Conservation (phyloP, 306 rosid species). For the Begonia masoniana region DNA sequence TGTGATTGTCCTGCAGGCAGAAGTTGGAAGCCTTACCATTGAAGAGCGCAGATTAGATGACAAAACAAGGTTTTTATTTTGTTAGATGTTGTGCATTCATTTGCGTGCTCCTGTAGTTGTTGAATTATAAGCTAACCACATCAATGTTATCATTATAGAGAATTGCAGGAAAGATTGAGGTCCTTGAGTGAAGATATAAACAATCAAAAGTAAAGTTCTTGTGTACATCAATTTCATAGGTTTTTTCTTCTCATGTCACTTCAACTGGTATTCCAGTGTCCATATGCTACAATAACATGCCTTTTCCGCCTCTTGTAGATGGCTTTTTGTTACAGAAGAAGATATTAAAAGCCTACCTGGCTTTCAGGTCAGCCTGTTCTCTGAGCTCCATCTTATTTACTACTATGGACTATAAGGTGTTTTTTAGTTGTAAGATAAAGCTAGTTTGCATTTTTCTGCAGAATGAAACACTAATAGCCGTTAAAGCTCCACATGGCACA, state of each 20-base stretch:
- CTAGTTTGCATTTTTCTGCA: conserved; percentile 23
- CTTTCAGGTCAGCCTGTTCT: conserved; percentile 44
- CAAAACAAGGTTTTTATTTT: conserved; percentile 55
- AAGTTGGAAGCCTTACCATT: conserved; percentile 60
- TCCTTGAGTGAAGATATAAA: conserved; percentile 72
- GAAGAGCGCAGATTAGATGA: conserved; percentile 75
- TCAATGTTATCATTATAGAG: conserved; percentile 39
- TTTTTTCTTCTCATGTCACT: conserved; percentile 5
- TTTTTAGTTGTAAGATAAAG: conserved; percentile 13
- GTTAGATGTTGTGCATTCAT: not conserved
- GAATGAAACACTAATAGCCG: conserved; percentile 96
- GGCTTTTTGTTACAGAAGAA: conserved; percentile 86
- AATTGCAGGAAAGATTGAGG: conserved; percentile 79
- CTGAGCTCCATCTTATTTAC: conserved; percentile 12
- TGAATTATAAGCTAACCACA: not conserved
- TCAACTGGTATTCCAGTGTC: not conserved
- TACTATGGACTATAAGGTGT: conserved; percentile 4
- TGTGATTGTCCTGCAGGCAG: conserved; percentile 57
- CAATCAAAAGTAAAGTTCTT: conserved; percentile 47
- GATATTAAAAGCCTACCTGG: conserved; percentile 79
- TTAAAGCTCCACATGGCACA: conserved; percentile 98
- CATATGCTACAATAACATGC: not conserved
- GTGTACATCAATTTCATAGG: conserved; percentile 9
- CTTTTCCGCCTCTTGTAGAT: conserved; percentile 30
- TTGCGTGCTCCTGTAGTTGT: no score